Evolutionary conservation across 345 rosid genomes (phyloP).

Genomic region (Pistacia vera): DNA sequence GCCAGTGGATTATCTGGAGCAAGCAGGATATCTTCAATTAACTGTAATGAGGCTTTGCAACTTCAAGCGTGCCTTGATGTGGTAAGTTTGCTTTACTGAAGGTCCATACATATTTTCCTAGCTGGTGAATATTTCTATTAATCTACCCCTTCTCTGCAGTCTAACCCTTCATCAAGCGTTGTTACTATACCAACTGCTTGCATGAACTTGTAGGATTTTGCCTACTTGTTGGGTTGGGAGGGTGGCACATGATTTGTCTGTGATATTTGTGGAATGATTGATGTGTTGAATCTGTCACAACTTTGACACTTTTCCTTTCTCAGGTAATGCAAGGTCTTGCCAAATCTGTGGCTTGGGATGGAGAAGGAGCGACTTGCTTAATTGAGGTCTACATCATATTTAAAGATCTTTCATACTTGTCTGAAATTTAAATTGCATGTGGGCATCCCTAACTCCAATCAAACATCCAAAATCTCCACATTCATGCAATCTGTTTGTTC

Average conservation of each 20-base stretch:
- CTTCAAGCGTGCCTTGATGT: slow-evolving; percentile 96
- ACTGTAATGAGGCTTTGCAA: slow-evolving; percentile 62
- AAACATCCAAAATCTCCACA: neutral
- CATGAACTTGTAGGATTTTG: neutral
- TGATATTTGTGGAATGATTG: neutral
- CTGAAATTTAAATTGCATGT: neutral
- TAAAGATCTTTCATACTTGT: neutral
- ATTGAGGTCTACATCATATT: slow-evolving; percentile 62
- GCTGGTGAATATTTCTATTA: neutral
- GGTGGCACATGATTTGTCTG: neutral
- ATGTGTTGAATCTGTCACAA: slow-evolving; percentile 3
- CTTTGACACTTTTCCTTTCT: slow-evolving; percentile 5
- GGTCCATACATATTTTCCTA: neutral
- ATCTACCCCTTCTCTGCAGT: neutral
- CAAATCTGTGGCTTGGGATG: slow-evolving; percentile 99
- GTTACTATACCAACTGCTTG: neutral
- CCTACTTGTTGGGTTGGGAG: neutral
- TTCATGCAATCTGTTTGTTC: neutral
- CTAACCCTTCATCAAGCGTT: neutral
- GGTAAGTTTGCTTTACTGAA: slow-evolving; percentile 42
- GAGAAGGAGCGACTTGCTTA: slow-evolving; percentile 97
- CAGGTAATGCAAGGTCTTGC: slow-evolving; percentile 99
- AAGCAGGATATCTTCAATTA: slow-evolving; percentile 59
- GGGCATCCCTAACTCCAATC: neutral
- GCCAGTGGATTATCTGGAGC: slow-evolving; percentile 91